Evolutionary conservation across 2,329 filamentous ascomycete genomes (phyloP).

Genomic region (Talaromyces sp.): DNA sequence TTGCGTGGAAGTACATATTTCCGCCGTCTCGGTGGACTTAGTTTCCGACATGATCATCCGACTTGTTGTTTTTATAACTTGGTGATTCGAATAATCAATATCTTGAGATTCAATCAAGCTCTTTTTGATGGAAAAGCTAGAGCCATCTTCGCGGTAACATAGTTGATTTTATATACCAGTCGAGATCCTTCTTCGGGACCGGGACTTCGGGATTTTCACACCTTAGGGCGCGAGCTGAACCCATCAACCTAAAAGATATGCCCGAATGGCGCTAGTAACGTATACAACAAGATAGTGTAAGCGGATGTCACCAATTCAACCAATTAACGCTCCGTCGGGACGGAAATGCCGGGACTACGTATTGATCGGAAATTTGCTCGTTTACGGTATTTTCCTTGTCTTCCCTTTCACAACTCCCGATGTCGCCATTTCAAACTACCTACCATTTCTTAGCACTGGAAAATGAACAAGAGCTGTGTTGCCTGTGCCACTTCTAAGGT

Average conservation of each 20-base stretch:
- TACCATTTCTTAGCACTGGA: background rate
- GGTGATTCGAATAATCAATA: background rate
- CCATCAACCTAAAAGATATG: no score
- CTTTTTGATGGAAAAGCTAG: background rate
- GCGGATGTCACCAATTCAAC: no score
- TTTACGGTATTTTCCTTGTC: background rate
- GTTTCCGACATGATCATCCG: background rate
- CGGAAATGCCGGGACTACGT: no score
- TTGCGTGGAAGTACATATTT: background rate
- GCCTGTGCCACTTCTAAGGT: background rate
- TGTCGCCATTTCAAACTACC: background rate
- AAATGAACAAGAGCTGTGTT: slow-evolving; percentile 4
- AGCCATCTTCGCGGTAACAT: background rate
- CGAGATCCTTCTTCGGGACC: background rate
- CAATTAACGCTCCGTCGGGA: no score
- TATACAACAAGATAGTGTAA: no score
- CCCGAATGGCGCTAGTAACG: no score
- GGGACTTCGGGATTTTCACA: background rate
- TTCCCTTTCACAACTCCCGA: background rate
- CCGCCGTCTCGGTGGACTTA: background rate
- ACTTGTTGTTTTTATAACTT: background rate
- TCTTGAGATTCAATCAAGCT: background rate
- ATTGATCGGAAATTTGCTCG: background rate
- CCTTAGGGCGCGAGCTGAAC: no score
- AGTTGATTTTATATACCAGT: background rate